Evolutionary conservation across 108 stramenopile species (phyloP).

Genomic region (Mediolabrus comicus): DNA sequence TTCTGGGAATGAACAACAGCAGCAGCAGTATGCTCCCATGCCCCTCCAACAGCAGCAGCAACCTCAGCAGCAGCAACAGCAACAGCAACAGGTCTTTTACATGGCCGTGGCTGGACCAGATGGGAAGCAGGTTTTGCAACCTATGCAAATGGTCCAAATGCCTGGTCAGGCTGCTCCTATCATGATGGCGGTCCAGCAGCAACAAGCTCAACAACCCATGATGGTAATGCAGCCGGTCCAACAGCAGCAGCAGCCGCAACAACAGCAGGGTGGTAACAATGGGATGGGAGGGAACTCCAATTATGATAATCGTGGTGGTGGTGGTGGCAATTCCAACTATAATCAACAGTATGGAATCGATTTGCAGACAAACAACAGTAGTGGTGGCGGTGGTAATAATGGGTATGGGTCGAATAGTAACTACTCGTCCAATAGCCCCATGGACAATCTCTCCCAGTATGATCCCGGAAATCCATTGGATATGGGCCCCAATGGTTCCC

Average conservation of each 20-base stretch:
- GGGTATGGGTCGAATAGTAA: conserved; percentile 10
- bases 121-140: conserved; percentile 85
- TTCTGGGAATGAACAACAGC: not conserved
- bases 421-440: conserved; percentile 10
- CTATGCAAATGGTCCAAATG: conserved; percentile 48
- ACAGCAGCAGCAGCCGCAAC: conserved; percentile 6
- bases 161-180: conserved; percentile 33
- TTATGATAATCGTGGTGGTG: conserved; percentile 4
- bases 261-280: conserved; percentile 13
- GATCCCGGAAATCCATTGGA: not conserved
- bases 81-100: conserved; percentile 70
- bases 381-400: not conserved
- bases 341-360: conserved; percentile 20
- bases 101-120: conserved; percentile 90
- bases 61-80: conserved; percentile 37
- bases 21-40: conserved; percentile 14
- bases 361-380: conserved; percentile 17
- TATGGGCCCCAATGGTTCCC: conserved; percentile 15
- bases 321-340: not conserved
- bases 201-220: conserved; percentile 14
- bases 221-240: conserved; percentile 17
- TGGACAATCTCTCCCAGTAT: conserved; percentile 9
- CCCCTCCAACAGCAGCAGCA: conserved; percentile 44
- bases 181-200: conserved; percentile 27
- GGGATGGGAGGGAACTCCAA: conserved; percentile 2